Conservation (phyloP, 257 asterid species). For the Misopates orontium region DNA sequence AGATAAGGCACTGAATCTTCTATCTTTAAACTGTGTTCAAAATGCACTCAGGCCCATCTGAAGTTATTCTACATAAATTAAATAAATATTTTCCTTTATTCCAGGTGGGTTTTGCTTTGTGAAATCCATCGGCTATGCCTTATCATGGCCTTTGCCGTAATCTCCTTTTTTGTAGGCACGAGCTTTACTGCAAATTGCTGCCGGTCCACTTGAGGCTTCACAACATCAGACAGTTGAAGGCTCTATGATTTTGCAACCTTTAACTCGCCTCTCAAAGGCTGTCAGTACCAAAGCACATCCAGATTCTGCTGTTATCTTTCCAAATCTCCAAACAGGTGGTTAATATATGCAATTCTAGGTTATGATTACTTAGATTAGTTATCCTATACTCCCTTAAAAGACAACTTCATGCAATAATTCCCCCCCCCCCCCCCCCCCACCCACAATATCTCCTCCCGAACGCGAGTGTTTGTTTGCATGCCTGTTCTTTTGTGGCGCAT, state of each 20-base stretch:
- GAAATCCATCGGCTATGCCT: slow-evolving; percentile 4
- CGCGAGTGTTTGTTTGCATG: too few relatives aligned
- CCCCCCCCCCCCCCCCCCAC: not conserved
- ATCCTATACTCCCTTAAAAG: not conserved
- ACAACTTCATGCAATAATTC: slow-evolving; percentile 8
- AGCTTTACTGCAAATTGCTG: slow-evolving; percentile 77
- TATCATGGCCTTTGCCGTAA: slow-evolving; percentile 21
- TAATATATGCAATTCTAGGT: slow-evolving; percentile 5
- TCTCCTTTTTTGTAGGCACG: slow-evolving; percentile 54
- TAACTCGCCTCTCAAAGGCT: slow-evolving; percentile 50
- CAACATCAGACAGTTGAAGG: slow-evolving; percentile 56
- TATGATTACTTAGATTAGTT: not conserved
- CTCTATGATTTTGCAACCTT: slow-evolving; percentile 46
- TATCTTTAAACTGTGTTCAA: slow-evolving; percentile 1
- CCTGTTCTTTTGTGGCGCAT: too few relatives aligned
- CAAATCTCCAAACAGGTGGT: slow-evolving; percentile 66
- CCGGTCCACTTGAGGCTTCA: slow-evolving; percentile 61
- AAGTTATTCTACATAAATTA: slow-evolving; percentile 14
- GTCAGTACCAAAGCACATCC: slow-evolving; percentile 41
- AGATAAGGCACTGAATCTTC: slow-evolving; percentile 62
- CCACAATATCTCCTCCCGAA: not conserved
- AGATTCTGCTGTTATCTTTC: slow-evolving; percentile 54
- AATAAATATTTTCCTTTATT: not conserved
- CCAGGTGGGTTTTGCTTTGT: slow-evolving; percentile 4
- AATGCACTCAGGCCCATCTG: slow-evolving; percentile 2